These are phyloP conservation scores for Diaporthe sp. DNA, from an alignment of 2,329 filamentous ascomycete species.

Conservation along the genomic window DNA sequence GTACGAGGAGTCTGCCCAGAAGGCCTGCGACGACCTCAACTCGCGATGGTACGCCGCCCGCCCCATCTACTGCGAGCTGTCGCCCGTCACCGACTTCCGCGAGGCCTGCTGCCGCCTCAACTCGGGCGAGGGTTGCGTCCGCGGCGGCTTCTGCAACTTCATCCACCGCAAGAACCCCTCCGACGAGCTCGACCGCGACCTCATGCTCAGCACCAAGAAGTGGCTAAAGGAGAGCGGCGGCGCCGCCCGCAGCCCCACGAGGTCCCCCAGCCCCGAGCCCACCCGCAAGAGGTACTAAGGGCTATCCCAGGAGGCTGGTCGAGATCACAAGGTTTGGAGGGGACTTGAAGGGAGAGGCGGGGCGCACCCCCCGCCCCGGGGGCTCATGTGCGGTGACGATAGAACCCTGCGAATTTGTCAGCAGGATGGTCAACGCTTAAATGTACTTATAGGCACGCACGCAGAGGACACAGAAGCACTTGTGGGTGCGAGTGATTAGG, in stretches of 20 bases:
- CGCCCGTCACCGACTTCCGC: constrained; percentile 96
- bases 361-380: neutral
- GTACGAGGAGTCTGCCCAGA: constrained; percentile 96
- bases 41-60: constrained; percentile 96
- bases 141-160: constrained; percentile 99
- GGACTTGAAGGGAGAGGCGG: neutral
- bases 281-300: constrained; percentile 77
- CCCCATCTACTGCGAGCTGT: constrained; percentile 98
- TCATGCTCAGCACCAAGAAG: constrained; percentile 93
- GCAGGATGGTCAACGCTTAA: neutral
- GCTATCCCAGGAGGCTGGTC: neutral
- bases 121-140: constrained; percentile 92
- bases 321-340: neutral
- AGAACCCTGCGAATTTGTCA: neutral
- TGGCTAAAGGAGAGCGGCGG: constrained; percentile 89
- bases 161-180: constrained; percentile 97
- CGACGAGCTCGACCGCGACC: constrained; percentile 87
- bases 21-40: constrained; percentile 94
- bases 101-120: constrained; percentile 98
- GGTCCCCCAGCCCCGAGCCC: constrained; percentile 90
- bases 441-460: neutral
- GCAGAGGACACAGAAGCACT: neutral
- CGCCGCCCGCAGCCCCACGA: constrained; percentile 84
- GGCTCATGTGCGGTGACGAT: neutral
- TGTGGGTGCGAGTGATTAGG: neutral